Evolutionary conservation across 176 grass and related monocot species (phyloP), one percentile per base, ranked within the genome.

Genomic region (Elaeis guineensis): DNA sequence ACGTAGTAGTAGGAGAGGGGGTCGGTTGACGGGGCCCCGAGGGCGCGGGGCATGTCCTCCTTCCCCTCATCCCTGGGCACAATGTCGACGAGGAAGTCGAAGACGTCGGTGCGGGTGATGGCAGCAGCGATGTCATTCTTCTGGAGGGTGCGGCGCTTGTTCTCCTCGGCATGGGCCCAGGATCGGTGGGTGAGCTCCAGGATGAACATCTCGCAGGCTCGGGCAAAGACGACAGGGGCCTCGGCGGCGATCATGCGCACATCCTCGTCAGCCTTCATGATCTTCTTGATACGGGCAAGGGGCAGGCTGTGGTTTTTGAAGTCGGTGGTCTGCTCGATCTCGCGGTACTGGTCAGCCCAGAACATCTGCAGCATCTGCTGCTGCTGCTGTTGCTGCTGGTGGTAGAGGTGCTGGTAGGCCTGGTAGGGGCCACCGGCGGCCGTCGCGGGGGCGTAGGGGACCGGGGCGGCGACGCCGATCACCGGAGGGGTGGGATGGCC

Each of bases 331-430:
- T 84, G 76, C 73, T 89, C 90, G 70, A 89, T 78, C 79, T 95
- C 90, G 28, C 84, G 87, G 78, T 78, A 83, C 76, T 91, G 93
- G 39, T 91, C 87, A 25, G 87, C 87, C 93, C 93, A 97, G 84
- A 97, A 97, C 59, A 80, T 51, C 81, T 95, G 85, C 50, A 93
- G 84, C 54, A 69, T 48, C 51, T 77, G 54, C 67, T 93, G 84
- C 71, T 86, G 64, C 4, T 32, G 63, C 2, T 75, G 72, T 0
- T 75, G 72, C 5, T 74, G 71, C n/a, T 57, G 4, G 5, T 57
- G 23, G 35, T 44, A 44, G 35, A 44, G 35, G 35, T 44, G 35
- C 35, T 44, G 35, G 35, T 44, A 44, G 9, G 35, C 35, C 35
- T 44, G 35, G 35, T 44, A 44, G 7, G 35, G 35, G 9, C 35